Percentiles rank a stretch among this genome's conserved stretches.
Evolutionary conservation across 2,329 filamentous ascomycete genomes (phyloP).

Genomic region (Aspergillus spinulosporus): DNA sequence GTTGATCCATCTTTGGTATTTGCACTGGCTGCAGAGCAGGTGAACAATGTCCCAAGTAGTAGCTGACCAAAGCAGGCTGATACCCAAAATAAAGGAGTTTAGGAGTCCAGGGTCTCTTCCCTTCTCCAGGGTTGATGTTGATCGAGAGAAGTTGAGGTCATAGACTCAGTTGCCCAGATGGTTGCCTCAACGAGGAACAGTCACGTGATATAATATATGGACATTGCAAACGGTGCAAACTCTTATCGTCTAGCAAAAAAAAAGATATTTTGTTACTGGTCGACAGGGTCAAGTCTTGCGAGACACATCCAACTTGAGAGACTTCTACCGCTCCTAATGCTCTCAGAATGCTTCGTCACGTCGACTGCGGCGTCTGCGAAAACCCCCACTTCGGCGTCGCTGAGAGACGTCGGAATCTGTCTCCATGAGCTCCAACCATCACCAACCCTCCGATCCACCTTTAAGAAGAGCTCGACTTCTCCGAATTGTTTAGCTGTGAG

Average conservation of each 20-base stretch:
- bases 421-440: constrained; percentile 78
- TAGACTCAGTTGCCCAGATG: background rate
- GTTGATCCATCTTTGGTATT: constrained; percentile 2
- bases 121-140: constrained; percentile 7
- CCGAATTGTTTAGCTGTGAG: constrained; percentile 77
- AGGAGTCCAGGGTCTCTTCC: constrained; percentile 13
- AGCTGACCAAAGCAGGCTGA: background rate
- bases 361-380: constrained; percentile 46
- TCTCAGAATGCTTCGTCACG: constrained; percentile 51
- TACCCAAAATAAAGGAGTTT: constrained; percentile 14
- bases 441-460: constrained; percentile 70
- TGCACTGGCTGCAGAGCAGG: background rate
- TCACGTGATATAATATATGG: constrained; percentile 3
- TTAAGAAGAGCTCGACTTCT: constrained; percentile 89
- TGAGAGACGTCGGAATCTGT: constrained; percentile 84
- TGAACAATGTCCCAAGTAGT: background rate
- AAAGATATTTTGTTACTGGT: constrained; percentile 5
- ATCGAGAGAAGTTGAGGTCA: background rate
- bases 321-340: constrained; percentile 40
- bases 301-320: constrained; percentile 1
- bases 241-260: constrained; percentile 23
- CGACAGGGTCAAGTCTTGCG: background rate
- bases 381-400: constrained; percentile 48
- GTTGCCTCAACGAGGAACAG: background rate
- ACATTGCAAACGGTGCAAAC: constrained; percentile 39